Conservation (phyloP, 2,329 filamentous ascomycete species). For the Blumeriella jaapii region DNA sequence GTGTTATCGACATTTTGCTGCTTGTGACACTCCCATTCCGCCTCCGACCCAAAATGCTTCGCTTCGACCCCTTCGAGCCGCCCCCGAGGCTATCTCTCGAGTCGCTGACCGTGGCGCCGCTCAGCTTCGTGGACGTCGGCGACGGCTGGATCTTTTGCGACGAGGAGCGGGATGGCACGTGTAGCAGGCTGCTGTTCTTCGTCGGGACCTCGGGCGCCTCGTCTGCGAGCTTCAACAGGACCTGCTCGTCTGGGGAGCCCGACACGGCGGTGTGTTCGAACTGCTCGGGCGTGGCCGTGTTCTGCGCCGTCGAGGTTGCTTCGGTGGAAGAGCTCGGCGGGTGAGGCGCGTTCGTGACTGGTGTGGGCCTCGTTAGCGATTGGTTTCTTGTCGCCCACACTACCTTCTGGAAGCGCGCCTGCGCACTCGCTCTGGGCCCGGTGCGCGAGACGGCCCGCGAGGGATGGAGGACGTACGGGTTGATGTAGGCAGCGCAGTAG, state of each 20-base stretch:
- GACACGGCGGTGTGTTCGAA: constrained; percentile 21
- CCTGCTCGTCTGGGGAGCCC: constrained; percentile 21
- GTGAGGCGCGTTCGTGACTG: constrained; percentile 22
- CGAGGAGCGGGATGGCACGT: constrained; percentile 51
- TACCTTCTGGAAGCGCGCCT: background rate
- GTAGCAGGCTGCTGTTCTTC: constrained; percentile 41
- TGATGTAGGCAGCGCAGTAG: constrained; percentile 25
- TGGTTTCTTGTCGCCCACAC: constrained; percentile 3
- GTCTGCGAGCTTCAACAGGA: constrained; percentile 16
- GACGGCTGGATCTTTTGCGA: constrained; percentile 49
- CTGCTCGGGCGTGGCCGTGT: constrained; percentile 24
- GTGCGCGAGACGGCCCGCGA: background rate
- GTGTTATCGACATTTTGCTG: constrained; percentile 44
- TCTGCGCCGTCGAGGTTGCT: constrained; percentile 22
- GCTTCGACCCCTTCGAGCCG: constrained; percentile 53
- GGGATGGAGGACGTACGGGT: constrained; percentile 18
- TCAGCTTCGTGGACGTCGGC: constrained; percentile 46
- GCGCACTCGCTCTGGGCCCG: constrained; percentile 7
- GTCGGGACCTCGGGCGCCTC: constrained; percentile 19
- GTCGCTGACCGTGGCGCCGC: constrained; percentile 47
- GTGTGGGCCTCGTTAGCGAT: constrained; percentile 16
- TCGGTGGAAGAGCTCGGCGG: constrained; percentile 24
- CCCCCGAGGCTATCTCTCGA: constrained; percentile 50
- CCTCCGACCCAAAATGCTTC: constrained; percentile 50
- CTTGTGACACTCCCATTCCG: constrained; percentile 59